phyloP scores from a whole-genome alignment of 2,329 filamentous ascomycete species.

The Claviceps spartinae region DNA sequence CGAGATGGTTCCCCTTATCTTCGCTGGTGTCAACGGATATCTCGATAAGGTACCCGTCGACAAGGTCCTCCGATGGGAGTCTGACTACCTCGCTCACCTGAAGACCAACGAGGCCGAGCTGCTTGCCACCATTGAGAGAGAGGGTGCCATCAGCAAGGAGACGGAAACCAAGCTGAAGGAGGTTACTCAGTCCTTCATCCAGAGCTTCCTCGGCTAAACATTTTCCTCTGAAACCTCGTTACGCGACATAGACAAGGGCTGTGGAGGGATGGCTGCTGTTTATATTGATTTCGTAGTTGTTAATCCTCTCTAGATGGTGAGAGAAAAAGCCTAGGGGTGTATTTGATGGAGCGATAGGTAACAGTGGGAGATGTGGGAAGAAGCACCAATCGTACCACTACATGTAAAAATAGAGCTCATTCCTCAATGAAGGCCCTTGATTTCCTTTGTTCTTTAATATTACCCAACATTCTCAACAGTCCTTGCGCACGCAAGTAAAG shows the following conservation, averaged over 20 bases:
- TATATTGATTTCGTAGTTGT: conserved; percentile 29
- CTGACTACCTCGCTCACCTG: conserved; percentile 86
- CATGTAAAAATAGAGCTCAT: conserved; percentile 51
- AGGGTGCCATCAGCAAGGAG: conserved; percentile 93
- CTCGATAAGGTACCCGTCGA: conserved; percentile 77
- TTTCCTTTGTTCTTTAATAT: conserved; percentile 39
- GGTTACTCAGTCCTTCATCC: conserved; percentile 68
- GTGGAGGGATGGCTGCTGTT: conserved; percentile 31
- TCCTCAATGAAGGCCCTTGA: conserved; percentile 47
- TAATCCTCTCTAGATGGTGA: conserved; percentile 29
- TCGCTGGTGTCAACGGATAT: conserved; percentile 94
- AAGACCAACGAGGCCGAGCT: conserved; percentile 81
- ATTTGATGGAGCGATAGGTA: conserved; percentile 33
- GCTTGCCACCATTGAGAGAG: conserved; percentile 79
- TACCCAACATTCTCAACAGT: not conserved
- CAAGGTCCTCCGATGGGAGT: conserved; percentile 90
- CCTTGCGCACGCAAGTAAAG: not conserved
- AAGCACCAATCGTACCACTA: conserved; percentile 36
- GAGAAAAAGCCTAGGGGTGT: conserved; percentile 30
- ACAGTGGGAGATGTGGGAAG: conserved; percentile 30
- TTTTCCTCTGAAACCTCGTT: conserved; percentile 14
- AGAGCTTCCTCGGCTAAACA: conserved; percentile 64
- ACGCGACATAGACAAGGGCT: conserved; percentile 18
- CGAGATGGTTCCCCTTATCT: conserved; percentile 99
- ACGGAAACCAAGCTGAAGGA: conserved; percentile 73